A percentile compares a stretch with the other conserved stretches of the same genome.
These are phyloP conservation scores for Babesia ovata DNA, from an alignment of 169 alveolate genomes.

Conservation along the genomic window DNA sequence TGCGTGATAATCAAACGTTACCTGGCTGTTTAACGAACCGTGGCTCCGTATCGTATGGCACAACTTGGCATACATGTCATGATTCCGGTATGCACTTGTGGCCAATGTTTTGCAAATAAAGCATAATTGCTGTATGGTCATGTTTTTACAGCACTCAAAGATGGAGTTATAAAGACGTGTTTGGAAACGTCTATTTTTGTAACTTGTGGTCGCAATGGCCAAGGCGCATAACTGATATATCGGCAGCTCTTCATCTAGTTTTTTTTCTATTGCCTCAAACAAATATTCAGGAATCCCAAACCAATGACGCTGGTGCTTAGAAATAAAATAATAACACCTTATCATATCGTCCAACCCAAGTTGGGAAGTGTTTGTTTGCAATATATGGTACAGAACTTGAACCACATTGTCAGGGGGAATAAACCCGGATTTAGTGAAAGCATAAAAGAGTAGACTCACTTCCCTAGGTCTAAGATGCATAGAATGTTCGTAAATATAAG, in stretches of 20 bases:
- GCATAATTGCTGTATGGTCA: constrained; percentile 1
- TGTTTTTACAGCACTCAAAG: background rate
- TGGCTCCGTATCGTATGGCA: background rate
- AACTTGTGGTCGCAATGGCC: background rate
- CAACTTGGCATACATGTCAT: background rate
- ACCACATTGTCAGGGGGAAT: constrained; percentile 2
- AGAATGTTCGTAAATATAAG: background rate
- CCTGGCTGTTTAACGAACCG: background rate
- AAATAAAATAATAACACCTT: background rate
- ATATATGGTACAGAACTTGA: background rate
- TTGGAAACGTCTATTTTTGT: constrained; percentile 2
- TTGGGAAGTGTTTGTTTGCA: constrained; percentile 11
- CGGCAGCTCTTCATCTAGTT: background rate
- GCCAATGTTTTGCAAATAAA: background rate
- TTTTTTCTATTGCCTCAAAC: background rate
- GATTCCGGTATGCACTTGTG: background rate
- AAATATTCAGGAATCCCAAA: background rate
- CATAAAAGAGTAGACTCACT: background rate
- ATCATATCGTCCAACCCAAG: constrained; percentile 1
- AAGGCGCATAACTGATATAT: background rate
- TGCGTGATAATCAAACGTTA: background rate
- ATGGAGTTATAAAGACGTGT: background rate
- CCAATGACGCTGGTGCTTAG: background rate
- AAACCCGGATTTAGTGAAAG: constrained; percentile 1
- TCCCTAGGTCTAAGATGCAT: constrained; percentile 7